A percentile compares a stretch with the other conserved stretches of the same genome.
Evolutionary conservation across 805 yeast genomes (phyloP).

Genomic region (Ogataea methylovora): DNA sequence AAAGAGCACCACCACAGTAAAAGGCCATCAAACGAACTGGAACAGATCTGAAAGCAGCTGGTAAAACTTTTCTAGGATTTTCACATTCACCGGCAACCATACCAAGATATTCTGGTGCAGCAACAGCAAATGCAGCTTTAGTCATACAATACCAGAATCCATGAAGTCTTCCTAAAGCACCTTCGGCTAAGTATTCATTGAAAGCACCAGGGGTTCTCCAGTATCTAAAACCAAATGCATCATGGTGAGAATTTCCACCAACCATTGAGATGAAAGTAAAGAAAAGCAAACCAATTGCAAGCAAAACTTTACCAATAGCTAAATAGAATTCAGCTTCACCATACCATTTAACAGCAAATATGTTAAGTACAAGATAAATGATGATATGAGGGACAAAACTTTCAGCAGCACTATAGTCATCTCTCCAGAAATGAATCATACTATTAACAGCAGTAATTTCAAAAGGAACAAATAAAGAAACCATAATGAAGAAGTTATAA

Average conservation of each 20-base stretch:
- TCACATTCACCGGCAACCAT: slow-evolving; percentile 35
- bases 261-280: slow-evolving; percentile 71
- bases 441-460: slow-evolving; percentile 69
- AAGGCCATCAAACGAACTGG: slow-evolving; percentile 32
- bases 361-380: slow-evolving; percentile 49
- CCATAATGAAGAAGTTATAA: slow-evolving; percentile 67
- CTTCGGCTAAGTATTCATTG: slow-evolving; percentile 41
- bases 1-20: slow-evolving; percentile 32
- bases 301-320: slow-evolving; percentile 56
- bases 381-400: slow-evolving; percentile 54
- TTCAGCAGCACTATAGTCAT: slow-evolving; percentile 59
- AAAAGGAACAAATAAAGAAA: slow-evolving; percentile 66
- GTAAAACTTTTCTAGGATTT: slow-evolving; percentile 32
- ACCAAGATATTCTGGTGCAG: slow-evolving; percentile 34
- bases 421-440: slow-evolving; percentile 69
- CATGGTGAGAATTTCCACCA: slow-evolving; percentile 70
- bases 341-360: slow-evolving; percentile 59
- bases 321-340: slow-evolving; percentile 78
- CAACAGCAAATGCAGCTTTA: slow-evolving; percentile 30
- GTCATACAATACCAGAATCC: slow-evolving; percentile 34
- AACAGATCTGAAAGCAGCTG: slow-evolving; percentile 31
- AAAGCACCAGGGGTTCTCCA: slow-evolving; percentile 46
- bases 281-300: slow-evolving; percentile 58
- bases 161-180: slow-evolving; percentile 54
- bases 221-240: slow-evolving; percentile 50